Evolutionary conservation across 176 grass and related monocot species (phyloP).

Genomic region (Phragmites australis): DNA sequence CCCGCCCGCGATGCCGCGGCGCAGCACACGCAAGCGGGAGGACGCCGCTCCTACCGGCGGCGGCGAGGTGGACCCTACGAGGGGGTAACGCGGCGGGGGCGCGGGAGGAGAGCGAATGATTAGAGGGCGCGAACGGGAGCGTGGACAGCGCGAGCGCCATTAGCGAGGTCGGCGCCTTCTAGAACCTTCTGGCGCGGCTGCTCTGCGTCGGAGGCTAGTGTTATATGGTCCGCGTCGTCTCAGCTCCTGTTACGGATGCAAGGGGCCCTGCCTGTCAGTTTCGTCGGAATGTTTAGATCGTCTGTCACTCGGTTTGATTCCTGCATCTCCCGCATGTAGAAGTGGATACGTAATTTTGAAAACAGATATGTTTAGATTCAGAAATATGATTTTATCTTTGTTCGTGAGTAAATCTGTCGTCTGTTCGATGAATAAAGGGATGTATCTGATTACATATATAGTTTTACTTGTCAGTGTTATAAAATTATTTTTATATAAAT

Average conservation of each 20-base stretch:
- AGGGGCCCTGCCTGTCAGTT: constrained; percentile 32
- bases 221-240: constrained; percentile 22
- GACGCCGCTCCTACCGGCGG: constrained; percentile 13
- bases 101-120: constrained; percentile 30
- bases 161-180: constrained; percentile 30
- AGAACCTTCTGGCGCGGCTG: constrained; percentile 13
- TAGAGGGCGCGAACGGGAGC: constrained; percentile 55
- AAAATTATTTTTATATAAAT: no score
- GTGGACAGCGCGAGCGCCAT: constrained; percentile 82
- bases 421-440: no score
- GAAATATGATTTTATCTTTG: no score
- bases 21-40: constrained; percentile 46
- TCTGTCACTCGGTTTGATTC: neutral
- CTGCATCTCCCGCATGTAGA: no score
- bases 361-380: no score
- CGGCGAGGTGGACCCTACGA: constrained; percentile 18
- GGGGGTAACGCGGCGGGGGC: constrained; percentile 24
- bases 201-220: constrained; percentile 2
- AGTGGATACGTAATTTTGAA: no score
- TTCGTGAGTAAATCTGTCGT: no score
- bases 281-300: neutral
- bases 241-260: constrained; percentile 30
- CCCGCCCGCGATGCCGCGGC: constrained; percentile 32
- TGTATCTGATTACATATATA: no score
- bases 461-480: no score